Base-by-base conservation (phyloP, 148 eudicot species). In the Spergularia marina region DNA sequence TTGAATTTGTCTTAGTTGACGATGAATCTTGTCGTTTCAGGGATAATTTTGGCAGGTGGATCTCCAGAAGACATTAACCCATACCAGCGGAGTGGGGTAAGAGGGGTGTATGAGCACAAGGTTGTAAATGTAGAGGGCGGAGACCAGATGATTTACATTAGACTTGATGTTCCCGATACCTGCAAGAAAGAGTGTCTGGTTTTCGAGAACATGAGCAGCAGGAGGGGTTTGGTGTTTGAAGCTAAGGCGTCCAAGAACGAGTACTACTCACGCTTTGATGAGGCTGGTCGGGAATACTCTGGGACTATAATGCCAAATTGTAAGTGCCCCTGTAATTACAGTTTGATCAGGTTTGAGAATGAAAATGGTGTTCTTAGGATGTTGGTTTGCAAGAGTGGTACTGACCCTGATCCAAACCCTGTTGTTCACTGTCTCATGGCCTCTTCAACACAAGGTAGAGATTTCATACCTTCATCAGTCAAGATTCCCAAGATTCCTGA, bases 191-290 rank as follows among this genome's bases (percentile, higher is more conserved):
- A 13, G 6, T n/a, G 54, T n/a, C 25, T 13, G 2, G 6, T 44
- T 25, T 0, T 18, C 0, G 53, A 66, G 70, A n/a, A 66, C 12
- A 10, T 7, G 0, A 2, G 2, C 41, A n/a, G 36, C 4, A 30
- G 3, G 4, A 30, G 47, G 12, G 6, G 15, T 7, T 41, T 66
- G 14, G 9, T 66, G 10, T 66, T 66, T 17, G 44, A 1, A 44
- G 53, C 70, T 7, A 1, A 2, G 23, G 70, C 53, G 7, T 0
- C 8, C 25, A 66, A 66, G 30, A 66, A 41, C n/a, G 53, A 66
- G 2, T 66, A 66, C 30, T 66, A 66, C 70, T 41, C 53, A 2
- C 70, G 70, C 25, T 66, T 66, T 41, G 70, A 66, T 47, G 70
- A 66, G 30, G 70, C 23, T 17, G 7, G 30, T n/a, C 53, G 70